Base-by-base conservation (phyloP, 768 basidiomycete species). In the Agrocybe praecox region DNA sequence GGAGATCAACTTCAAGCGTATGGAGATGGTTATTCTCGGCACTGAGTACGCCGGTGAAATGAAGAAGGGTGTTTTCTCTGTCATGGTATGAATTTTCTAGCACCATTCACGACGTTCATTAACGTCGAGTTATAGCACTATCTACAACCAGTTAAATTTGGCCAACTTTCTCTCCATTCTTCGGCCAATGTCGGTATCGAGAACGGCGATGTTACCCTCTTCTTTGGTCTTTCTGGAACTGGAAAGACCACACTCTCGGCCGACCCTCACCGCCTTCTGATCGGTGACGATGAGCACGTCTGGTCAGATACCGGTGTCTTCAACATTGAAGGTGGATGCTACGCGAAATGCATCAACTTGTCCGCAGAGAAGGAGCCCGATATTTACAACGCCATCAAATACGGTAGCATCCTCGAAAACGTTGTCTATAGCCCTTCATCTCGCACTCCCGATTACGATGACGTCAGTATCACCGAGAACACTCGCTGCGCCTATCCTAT, bases 11-110 rank as follows among this genome's bases (percentile, higher is more conserved):
- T 98, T 99, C 78, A 97, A 97, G 82, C 92, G 97, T 40, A 97
- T 95, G 94, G 97, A 99, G 76, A 99, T 99, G 97, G 96, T 99
- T 67, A 98, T 99, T 69, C 92, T 99, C 65, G 96, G 92, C 53
- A 96, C 94, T 23, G 95, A 98, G 71, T 98, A 98, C 69, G 95
- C 95, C 26, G 95, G 95, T 49, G 95, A 99, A 80, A 99, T 99
- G 97, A 99, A 99, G 81, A 99, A 99, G 86, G 97, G 97, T 69
- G 93, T 99, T 72, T 99, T 99, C 81, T 94, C 91, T 44, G 95
- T 99, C 65, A 99, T 99, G 96, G 87, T 87, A 61, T 19, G 78
- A 59, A 46, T 53, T 36, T 18, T 21, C 48, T 24, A 19, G 49
- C 48, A 42, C 48, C 42, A 19, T 29, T 29, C 43, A 29, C 29